phyloP scores from a whole-genome alignment of 148 eudicot species.

The Rhododendron simsii region DNA sequence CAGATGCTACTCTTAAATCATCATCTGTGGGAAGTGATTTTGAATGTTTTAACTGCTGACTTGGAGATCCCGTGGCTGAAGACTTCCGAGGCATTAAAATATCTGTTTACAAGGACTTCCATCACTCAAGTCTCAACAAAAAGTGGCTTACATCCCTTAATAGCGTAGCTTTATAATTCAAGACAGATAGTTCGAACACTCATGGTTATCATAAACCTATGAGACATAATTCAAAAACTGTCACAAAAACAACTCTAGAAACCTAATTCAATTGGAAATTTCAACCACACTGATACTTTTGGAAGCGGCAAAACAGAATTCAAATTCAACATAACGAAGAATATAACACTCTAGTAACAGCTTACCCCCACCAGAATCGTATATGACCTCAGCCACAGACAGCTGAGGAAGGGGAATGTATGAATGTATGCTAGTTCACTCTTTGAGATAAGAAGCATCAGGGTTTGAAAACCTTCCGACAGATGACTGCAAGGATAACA shows the following conservation, averaged over 20 bases:
- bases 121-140: neutral
- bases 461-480: constrained; percentile 54
- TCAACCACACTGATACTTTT: neutral
- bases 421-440: constrained; percentile 39
- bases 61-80: constrained; percentile 40
- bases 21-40: constrained; percentile 49
- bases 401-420: constrained; percentile 39
- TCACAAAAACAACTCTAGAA: neutral
- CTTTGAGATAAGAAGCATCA: constrained; percentile 67
- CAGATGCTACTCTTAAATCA: constrained; percentile 41
- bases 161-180: neutral
- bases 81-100: constrained; percentile 44
- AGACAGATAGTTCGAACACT: neutral
- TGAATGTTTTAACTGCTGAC: constrained; percentile 37
- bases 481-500: constrained; percentile 73
- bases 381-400: constrained; percentile 68
- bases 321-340: neutral
- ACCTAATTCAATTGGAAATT: neutral
- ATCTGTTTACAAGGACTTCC: constrained; percentile 31
- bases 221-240: neutral
- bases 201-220: neutral
- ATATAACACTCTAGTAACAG: neutral
- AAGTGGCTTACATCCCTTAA: neutral
- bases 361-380: constrained; percentile 72
- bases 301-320: neutral